Evolutionary conservation across 805 yeast species (phyloP).

Genomic region (Zygosaccharomyces gambellarensis): DNA sequence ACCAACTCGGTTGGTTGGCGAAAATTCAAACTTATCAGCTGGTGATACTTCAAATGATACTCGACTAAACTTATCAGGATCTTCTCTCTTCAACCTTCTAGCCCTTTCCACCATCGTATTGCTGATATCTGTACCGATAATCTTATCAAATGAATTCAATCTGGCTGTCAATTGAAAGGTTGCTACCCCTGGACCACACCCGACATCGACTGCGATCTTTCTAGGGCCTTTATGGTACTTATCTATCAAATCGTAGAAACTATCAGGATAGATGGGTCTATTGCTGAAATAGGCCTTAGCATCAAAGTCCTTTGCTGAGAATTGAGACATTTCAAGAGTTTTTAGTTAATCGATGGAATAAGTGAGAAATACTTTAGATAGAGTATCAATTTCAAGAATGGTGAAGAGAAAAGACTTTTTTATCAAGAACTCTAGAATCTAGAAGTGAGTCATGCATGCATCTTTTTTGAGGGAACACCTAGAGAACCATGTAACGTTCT

Average conservation of each 20-base stretch:
- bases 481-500: too few species aligned
- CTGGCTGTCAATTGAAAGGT: conserved; percentile 41
- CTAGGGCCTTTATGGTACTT: conserved; percentile 40
- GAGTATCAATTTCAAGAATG: not conserved
- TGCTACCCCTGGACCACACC: conserved; percentile 79
- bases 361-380: not conserved
- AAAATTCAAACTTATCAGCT: conserved; percentile 18
- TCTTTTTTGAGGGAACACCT: too few species aligned
- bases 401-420: not conserved
- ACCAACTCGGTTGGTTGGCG: conserved; percentile 14
- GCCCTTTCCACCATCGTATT: conserved; percentile 51
- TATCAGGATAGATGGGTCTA: conserved; percentile 63
- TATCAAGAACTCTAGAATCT: not conserved
- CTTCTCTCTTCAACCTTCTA: conserved; percentile 18
- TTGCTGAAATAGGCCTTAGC: conserved; percentile 50
- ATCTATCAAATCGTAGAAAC: conserved; percentile 42
- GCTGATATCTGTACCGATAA: conserved; percentile 63
- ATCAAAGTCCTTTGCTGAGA: conserved; percentile 48
- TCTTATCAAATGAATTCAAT: conserved; percentile 37
- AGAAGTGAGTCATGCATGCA: not conserved
- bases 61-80: conserved; percentile 7
- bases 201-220: conserved; percentile 57
- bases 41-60: conserved; percentile 32
- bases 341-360: not conserved
- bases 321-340: conserved; percentile 51